Evolutionary conservation across 495 filamentous ascomycete genomes (phyloP), one percentile per base, ranked within the genome.

Genomic region (Hypoxylon rickii): DNA sequence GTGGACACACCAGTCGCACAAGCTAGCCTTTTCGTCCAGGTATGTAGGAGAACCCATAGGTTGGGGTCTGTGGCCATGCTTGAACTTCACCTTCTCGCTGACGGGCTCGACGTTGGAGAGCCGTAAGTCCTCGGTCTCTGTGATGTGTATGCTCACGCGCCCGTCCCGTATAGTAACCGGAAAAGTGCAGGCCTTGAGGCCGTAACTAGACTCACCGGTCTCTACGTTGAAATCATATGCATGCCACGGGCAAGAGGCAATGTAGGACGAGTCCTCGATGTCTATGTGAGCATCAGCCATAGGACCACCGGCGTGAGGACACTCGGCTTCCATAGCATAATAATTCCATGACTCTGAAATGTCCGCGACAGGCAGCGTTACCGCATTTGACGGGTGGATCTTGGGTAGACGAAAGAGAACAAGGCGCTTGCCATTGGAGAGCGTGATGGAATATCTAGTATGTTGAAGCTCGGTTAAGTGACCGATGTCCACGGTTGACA

Each of bases 141-240:
- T 39, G 53, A 77, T 71, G 12, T 69, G 52, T 24, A 80, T 45
- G 15, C 62, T 47, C 36, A 77, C 71, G 20, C 47, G 58, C 11
- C 69, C 76, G 17, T 69, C 68, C 19, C 70, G 61, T 4, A 79
- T 64, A 41, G 73, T 64, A 18, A 81, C 70, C 1, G 77, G 73
- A 36, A 76, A 81, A 1, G 77, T 81, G 59, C 78, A 81, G 2
- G 78, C 71, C 58, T 76, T 80, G 64, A 81, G 73, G 5, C 78
- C 78, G 2, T 77, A 75, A 51, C 77, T 81, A 7, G 77, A 81
- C 63, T 79, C 77, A 44, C 78, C 78, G 1, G 78, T 81, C 63
- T 81, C 76, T 55, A 81, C 75, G 52, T 81, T 81, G 59, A 81
- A 81, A 54, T 81, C 78, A 65, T 81, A 81, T 3, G 78, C 78